Conservation (phyloP, 345 rosid species). For the Populus pruinosa region DNA sequence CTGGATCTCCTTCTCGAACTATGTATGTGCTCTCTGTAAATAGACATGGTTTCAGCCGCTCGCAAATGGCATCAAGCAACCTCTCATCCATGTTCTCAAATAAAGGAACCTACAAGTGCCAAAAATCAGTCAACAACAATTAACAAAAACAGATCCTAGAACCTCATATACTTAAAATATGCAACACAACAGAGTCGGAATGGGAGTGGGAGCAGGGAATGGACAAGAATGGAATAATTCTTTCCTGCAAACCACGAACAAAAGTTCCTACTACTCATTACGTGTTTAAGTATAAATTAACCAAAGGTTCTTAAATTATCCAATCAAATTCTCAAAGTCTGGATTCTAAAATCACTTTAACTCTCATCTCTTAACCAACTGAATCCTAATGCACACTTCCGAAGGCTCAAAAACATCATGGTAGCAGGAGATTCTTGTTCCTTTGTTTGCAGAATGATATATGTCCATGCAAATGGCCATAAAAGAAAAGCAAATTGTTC, state of each 20-base stretch:
- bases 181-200: background rate
- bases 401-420: background rate
- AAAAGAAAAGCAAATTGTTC: too few species aligned
- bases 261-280: background rate
- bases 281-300: background rate
- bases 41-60: slow-evolving; percentile 80
- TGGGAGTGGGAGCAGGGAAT: too few species aligned
- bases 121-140: background rate
- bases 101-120: slow-evolving; percentile 63
- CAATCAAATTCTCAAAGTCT: background rate
- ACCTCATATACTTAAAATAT: background rate
- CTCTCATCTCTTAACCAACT: background rate
- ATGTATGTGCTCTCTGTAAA: slow-evolving; percentile 73
- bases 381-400: background rate
- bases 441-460: too few species aligned
- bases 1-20: slow-evolving; percentile 96
- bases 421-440: too few species aligned
- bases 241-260: background rate
- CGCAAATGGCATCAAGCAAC: slow-evolving; percentile 91
- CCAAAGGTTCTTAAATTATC: background rate
- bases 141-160: background rate
- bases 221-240: background rate
- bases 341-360: background rate
- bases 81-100: slow-evolving; percentile 96
- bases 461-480: too few species aligned